Conservation (phyloP, 2,329 filamentous ascomycete genomes). For the Aspergillus quadricinctus region DNA sequence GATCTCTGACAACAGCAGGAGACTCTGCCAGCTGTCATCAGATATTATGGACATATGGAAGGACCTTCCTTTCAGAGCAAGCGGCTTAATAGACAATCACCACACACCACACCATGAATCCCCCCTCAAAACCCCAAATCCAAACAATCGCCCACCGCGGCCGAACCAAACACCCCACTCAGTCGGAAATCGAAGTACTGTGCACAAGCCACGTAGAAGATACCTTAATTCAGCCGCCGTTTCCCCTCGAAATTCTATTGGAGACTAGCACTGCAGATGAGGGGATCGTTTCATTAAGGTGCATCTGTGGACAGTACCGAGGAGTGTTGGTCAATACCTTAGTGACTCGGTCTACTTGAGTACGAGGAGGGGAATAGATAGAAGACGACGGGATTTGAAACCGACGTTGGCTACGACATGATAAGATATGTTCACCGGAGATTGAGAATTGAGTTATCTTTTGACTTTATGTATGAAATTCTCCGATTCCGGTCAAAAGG, state of each 20-base stretch:
- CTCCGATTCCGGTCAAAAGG: no score
- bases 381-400: no score
- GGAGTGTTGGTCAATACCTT: background rate
- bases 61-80: background rate
- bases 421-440: no score
- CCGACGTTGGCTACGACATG: no score
- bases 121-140: conserved; percentile 17
- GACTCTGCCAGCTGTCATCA: background rate
- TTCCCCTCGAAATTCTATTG: background rate
- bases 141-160: conserved; percentile 43
- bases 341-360: no score
- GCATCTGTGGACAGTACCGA: background rate
- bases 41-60: background rate
- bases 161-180: conserved; percentile 50
- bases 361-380: no score
- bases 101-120: background rate
- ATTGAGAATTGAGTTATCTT: no score
- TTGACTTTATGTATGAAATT: no score
- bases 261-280: background rate
- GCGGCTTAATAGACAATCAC: no score
- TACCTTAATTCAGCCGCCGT: background rate
- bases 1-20: background rate
- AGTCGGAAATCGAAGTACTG: background rate
- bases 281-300: background rate
- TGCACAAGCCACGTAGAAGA: background rate